Evolutionary conservation across 2,329 filamentous ascomycete genomes (phyloP).

Genomic region (Knufia petricola): DNA sequence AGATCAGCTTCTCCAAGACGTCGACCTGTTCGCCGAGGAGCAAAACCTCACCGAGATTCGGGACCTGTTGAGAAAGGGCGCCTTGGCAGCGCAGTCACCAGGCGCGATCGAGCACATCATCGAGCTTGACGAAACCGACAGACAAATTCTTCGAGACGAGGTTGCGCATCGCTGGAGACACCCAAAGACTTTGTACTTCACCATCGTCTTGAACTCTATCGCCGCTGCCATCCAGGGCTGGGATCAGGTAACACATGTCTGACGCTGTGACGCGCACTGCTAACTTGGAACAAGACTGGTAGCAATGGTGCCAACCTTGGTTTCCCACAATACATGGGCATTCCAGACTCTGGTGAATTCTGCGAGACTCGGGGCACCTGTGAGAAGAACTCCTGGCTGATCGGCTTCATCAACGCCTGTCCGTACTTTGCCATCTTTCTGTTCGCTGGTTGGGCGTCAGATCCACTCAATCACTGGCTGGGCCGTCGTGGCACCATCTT

Average conservation of each 20-base stretch:
- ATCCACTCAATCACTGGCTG: neutral
- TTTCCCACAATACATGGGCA: constrained; percentile 41
- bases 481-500: constrained; percentile 3
- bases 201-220: constrained; percentile 40
- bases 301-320: constrained; percentile 45
- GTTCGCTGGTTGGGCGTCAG: constrained; percentile 6
- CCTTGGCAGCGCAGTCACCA: constrained; percentile 64
- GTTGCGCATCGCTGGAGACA: constrained; percentile 39
- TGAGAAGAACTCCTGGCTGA: constrained; percentile 45
- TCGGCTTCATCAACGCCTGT: constrained; percentile 57
- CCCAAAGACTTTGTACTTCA: constrained; percentile 40
- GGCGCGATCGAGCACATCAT: constrained; percentile 52
- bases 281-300: constrained; percentile 23
- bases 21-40: constrained; percentile 37
- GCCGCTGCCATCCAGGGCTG: constrained; percentile 44
- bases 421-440: constrained; percentile 42
- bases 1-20: constrained; percentile 24
- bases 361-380: constrained; percentile 27
- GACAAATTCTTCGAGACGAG: constrained; percentile 34
- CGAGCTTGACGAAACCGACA: constrained; percentile 46
- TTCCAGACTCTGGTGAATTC: constrained; percentile 27
- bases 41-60: constrained; percentile 52
- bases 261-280: neutral
- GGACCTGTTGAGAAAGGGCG: constrained; percentile 55
- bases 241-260: constrained; percentile 33